These are phyloP conservation scores for Psilocybe tampanensis DNA, from an alignment of 768 basidiomycete genomes.

Conservation along the genomic window DNA sequence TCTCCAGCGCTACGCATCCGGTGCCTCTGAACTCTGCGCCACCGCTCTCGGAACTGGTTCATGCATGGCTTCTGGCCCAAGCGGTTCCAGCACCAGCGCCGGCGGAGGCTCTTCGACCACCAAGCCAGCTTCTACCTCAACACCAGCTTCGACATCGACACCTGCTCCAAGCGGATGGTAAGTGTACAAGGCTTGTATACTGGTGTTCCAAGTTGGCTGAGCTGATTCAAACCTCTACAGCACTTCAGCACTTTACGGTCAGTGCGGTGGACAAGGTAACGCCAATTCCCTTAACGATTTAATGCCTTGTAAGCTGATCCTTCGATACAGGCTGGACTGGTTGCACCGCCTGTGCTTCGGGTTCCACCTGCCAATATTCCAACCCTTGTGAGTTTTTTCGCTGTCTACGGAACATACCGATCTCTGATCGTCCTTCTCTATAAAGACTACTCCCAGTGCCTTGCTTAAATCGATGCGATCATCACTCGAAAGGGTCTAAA, in stretches of 20 bases:
- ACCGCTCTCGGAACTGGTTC: constrained; percentile 13
- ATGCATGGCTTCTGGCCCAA: constrained; percentile 15
- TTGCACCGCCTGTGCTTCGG: constrained; percentile 8
- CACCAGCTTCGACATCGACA: not conserved
- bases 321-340: constrained; percentile 4
- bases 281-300: not conserved
- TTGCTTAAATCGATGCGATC: not conserved
- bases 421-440: not conserved
- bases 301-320: not conserved
- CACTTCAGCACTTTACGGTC: constrained; percentile 8
- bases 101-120: not conserved
- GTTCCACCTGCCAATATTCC: constrained; percentile 8
- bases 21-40: constrained; percentile 13
- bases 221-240: not conserved
- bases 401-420: not conserved
- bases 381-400: not conserved
- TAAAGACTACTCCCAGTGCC: not conserved
- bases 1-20: constrained; percentile 12
- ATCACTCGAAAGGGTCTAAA: too few species aligned
- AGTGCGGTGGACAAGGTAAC: constrained; percentile 9
- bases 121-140: not conserved
- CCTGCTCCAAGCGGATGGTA: not conserved
- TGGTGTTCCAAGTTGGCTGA: too few species aligned
- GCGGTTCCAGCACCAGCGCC: not conserved
- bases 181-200: not conserved